Evolutionary conservation across 352 stramenopile genomes (phyloP), one percentile per base, ranked within the genome.

Genomic region (Pythium inflatum): DNA sequence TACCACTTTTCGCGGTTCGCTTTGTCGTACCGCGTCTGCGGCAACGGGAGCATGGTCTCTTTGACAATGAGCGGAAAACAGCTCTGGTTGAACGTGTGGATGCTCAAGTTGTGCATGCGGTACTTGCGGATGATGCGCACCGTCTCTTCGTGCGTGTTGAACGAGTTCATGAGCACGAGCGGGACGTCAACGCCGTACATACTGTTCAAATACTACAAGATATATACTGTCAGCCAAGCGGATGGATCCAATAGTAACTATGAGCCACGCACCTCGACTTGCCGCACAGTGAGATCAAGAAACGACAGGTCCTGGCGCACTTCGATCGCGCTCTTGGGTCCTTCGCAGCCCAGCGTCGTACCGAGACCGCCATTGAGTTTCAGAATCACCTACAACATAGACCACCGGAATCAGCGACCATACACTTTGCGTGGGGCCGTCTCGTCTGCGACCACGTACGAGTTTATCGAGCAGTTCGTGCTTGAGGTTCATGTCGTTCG

Each of bases 111-210:
- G 83, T 98, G 88, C 80, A 93, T 94, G 58, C 97, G 97, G 76
- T 99, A 99, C 79, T 99, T 99, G 56, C 90, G 85, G 58, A 98
- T 89, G 75, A 99, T 99, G 61, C 90, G 91, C 63, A 99, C 85
- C 30, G 97, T 99, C 83, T 99, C 98, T 67, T 98, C 96, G 75
- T 97, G 97, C 30, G 98, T 99, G 74, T 97, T 98, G 83, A 99
- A 99, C 71, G 94, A 99, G 84, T 99, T 99, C 98, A 99, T 99
- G 40, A 99, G 88, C 85, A 99, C 98, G 62, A 99, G 98, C 38
- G 98, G 98, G 46, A 99, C 97, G 68, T 99, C 93, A 40, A 97
- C 91, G 33, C 90, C 90, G 68, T 97, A 97, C 62, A 95, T 82
- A 58, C 85, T 95, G 74, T 97, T 97, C 41, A 97, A 73, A 46